phyloP scores from a whole-genome alignment of 352 stramenopile species.

The Phytophthora pistaciae region DNA sequence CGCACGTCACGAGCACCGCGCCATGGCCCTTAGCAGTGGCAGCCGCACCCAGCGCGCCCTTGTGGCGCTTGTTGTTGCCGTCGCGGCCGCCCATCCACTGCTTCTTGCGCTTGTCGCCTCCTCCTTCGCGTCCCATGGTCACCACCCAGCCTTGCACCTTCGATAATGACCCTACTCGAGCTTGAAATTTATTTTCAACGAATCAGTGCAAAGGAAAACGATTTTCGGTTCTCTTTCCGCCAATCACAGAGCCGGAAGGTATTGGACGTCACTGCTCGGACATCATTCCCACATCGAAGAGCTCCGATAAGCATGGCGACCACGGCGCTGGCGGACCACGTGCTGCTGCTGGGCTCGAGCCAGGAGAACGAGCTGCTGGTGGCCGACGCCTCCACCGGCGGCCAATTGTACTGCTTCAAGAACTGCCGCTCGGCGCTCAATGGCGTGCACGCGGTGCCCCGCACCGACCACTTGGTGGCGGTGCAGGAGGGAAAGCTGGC shows the following conservation, averaged over 20 bases:
- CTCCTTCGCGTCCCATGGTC: conserved; percentile 42
- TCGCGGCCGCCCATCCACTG: conserved; percentile 56
- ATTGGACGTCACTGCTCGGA: conserved; percentile 23
- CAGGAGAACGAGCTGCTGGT: conserved; percentile 77
- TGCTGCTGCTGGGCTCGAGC: conserved; percentile 72
- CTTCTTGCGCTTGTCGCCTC: conserved; percentile 63
- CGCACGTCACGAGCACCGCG: conserved; percentile 77
- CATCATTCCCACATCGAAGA: conserved; percentile 14
- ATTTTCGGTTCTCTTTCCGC: conserved; percentile 9
- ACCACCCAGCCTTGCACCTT: conserved; percentile 2
- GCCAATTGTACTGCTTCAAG: conserved; percentile 83
- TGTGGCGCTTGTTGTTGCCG: conserved; percentile 66
- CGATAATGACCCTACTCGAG: conserved; percentile 7
- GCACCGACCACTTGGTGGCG: conserved; percentile 73
- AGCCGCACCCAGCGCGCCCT: conserved; percentile 53
- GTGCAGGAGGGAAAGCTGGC: conserved; percentile 78
- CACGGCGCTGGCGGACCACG: conserved; percentile 58
- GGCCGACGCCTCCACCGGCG: conserved; percentile 63
- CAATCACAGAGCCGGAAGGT: conserved; percentile 29
- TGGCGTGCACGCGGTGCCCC: conserved; percentile 64
- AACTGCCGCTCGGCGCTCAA: conserved; percentile 60
- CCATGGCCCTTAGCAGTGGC: conserved; percentile 67
- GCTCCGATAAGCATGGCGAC: conserved; percentile 45
- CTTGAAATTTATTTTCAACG: conserved; percentile 16
- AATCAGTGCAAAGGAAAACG: conserved; percentile 19